phyloP scores from a whole-genome alignment of 306 rosid species.

The Lablab purpureus region DNA sequence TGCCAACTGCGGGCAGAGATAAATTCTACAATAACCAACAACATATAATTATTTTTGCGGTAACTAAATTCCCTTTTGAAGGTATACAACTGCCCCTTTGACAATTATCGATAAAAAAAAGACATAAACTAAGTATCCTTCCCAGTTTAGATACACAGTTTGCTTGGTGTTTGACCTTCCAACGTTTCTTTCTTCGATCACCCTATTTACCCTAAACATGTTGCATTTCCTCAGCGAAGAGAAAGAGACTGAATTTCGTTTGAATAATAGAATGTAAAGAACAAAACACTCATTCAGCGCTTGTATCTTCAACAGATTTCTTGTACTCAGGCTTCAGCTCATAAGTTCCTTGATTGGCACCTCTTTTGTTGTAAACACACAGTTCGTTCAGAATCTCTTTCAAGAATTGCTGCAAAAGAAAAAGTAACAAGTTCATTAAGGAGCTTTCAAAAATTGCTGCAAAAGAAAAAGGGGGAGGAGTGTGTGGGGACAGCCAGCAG shows the following conservation, averaged over 20 bases:
- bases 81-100: constrained; percentile 30
- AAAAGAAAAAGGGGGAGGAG: background rate
- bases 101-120: background rate
- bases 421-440: constrained; percentile 67
- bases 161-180: constrained; percentile 22
- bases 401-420: constrained; percentile 89
- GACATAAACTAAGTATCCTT: constrained; percentile 4
- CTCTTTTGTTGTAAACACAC: constrained; percentile 96
- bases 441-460: constrained; percentile 97
- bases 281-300: constrained; percentile 59
- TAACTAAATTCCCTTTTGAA: background rate
- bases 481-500: background rate
- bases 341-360: constrained; percentile 97
- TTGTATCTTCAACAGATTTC: constrained; percentile 84
- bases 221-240: constrained; percentile 32
- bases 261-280: background rate
- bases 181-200: constrained; percentile 22
- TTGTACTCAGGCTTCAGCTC: constrained; percentile 99
- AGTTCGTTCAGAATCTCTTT: constrained; percentile 96
- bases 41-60: background rate
- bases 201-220: constrained; percentile 20
- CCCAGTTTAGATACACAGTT: constrained; percentile 22
- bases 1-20: too few species aligned
- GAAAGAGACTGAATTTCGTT: background rate
- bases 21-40: background rate